Percentiles rank a stretch among this genome's conserved stretches.
Conservation (phyloP, 2,329 filamentous ascomycete genomes). For the Gaeumannomyces tritici region DNA sequence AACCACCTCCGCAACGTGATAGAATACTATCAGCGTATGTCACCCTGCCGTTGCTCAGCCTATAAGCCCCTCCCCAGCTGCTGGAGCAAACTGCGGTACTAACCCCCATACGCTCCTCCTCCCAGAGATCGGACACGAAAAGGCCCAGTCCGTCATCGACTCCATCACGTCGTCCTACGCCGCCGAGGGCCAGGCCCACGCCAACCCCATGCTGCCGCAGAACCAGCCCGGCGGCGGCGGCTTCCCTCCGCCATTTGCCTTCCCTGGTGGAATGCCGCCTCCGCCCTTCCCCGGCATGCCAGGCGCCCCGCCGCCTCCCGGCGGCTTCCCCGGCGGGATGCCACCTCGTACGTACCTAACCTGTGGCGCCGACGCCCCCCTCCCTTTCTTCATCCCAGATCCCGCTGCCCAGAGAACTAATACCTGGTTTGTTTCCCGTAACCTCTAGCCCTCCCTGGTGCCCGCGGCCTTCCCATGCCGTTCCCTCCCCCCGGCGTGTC, state of each 20-base stretch:
- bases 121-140: constrained; percentile 92
- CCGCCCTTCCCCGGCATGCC: constrained; percentile 14
- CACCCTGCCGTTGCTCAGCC: background rate
- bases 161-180: constrained; percentile 94
- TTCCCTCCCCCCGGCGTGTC: constrained; percentile 14
- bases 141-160: constrained; percentile 97
- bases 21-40: constrained; percentile 90
- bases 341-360: background rate
- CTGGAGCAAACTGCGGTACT: background rate
- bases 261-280: constrained; percentile 21
- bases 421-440: background rate
- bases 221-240: constrained; percentile 49
- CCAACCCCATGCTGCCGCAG: constrained; percentile 73
- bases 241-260: constrained; percentile 18
- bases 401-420: background rate
- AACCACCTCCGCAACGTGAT: constrained; percentile 97
- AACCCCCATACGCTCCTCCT: background rate
- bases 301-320: constrained; percentile 9
- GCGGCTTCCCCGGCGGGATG: constrained; percentile 6
- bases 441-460: background rate
- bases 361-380: background rate
- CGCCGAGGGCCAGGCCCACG: constrained; percentile 79
- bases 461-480: constrained; percentile 20
- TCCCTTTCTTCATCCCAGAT: background rate
- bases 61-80: background rate